Base-by-base conservation (phyloP, 352 stramenopile species). In the Phytopythium oedochilum region DNA sequence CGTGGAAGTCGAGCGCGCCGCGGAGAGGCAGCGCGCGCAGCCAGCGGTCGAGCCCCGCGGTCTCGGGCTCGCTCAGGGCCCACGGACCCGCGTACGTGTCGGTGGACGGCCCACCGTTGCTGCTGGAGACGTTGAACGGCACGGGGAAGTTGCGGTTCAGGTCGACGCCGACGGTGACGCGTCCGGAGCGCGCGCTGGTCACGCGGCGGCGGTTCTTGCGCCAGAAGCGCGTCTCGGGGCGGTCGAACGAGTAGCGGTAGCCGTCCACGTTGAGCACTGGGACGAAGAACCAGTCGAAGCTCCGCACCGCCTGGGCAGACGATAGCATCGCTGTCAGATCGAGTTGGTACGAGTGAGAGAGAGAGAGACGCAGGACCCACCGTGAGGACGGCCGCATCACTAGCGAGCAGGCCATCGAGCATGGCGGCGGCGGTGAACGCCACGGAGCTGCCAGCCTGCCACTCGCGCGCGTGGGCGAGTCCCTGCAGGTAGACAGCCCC, bases 361-460 rank as follows among this genome's bases (percentile, higher is more conserved):
- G 2, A 1, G 32, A 10, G 29, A 26, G 28, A 0, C n/a, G 14
- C 8, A 36, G 20, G 4, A 26, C 42, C 5, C 44, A 63, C 54
- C 42, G 32, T n/a, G 9, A 36, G 52, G 47, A 62, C 55, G 20
- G 29, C 39, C n/a, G 53, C 20, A n/a, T 66, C 48, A 32, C 29
- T 20, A n/a, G 43, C 40, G 39, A 56, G 60, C 14, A 68, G 60
- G 12, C 56, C 60, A 14, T 68, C 60, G 9, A 68, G 44, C 28
- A 68, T 46, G 1, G 68, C 55, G n/a, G 69, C 71, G 42, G 73
- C 68, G 6, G 73, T 67, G 53, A 70, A 84, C 36, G 79, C 66
- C 39, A 70, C 78, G 14, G 73, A 65, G 52, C 63, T 61, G 10
- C 73, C 73, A 9, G 71, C 64, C 17, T 84, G 73, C 73, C 73